A percentile compares a stretch with the other conserved stretches of the same genome.
Evolutionary conservation across 208 protist genomes (phyloP).

Genomic region (Sergeia podlipaevii): DNA sequence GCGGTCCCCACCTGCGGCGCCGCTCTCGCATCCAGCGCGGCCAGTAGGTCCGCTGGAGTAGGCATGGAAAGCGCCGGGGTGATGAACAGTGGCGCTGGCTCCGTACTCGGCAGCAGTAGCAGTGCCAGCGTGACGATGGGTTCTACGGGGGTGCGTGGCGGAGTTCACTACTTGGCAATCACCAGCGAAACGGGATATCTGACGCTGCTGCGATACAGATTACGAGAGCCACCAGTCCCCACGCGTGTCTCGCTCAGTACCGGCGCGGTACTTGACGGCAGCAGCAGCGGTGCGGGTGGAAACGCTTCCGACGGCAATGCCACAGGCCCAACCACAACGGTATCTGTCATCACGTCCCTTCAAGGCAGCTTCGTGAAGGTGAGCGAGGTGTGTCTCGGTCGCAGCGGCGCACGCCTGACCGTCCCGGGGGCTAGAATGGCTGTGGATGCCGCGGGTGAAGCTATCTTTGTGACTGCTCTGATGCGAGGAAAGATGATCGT

Average conservation of each 20-base stretch:
- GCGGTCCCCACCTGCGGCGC: slow-evolving; percentile 45
- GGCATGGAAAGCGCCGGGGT: slow-evolving; percentile 6
- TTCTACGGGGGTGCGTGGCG: slow-evolving; percentile 3
- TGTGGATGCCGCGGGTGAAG: slow-evolving; percentile 93
- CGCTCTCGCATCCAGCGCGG: not conserved
- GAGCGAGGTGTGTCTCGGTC: slow-evolving; percentile 95
- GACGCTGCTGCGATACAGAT: slow-evolving; percentile 93
- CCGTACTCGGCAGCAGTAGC: not conserved
- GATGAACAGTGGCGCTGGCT: too few species aligned
- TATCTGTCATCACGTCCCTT: slow-evolving; percentile 54
- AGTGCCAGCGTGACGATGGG: not conserved
- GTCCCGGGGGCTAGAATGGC: slow-evolving; percentile 95
- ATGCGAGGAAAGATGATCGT: slow-evolving; percentile 71
- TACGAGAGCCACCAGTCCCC: slow-evolving; percentile 54
- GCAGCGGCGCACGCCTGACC: slow-evolving; percentile 95
- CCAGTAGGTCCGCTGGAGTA: not conserved
- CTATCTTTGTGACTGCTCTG: slow-evolving; percentile 94
- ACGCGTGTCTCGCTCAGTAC: slow-evolving; percentile 9
- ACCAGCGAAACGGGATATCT: slow-evolving; percentile 94
- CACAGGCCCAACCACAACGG: not conserved
- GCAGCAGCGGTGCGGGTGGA: slow-evolving; percentile 13
- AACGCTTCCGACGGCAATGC: not conserved
- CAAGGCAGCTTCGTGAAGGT: slow-evolving; percentile 90
- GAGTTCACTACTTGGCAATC: slow-evolving; percentile 93
- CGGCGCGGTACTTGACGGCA: not conserved